These are phyloP conservation scores for Neoscytalidium dimidiatum DNA, from an alignment of 2,329 filamentous ascomycete species.

Conservation along the genomic window DNA sequence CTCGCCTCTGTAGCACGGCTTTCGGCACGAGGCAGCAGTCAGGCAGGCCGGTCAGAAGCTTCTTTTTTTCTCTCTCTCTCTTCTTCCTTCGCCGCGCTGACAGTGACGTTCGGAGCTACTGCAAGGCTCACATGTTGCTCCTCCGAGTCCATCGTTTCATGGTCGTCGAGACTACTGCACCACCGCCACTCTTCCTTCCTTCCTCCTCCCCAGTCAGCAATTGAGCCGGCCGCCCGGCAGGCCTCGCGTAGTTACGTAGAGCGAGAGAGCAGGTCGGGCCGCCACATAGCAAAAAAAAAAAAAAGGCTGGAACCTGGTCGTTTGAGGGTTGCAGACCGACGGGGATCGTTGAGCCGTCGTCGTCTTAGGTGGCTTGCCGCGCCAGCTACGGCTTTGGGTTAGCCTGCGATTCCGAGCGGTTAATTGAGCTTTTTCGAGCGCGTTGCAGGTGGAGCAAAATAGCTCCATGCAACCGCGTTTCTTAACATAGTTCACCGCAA, in stretches of 20 bases:
- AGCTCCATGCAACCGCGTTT: not conserved
- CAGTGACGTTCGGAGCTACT: not conserved
- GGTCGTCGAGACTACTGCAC: not conserved
- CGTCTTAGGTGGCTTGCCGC: conserved; percentile 9
- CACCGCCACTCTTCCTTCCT: not conserved
- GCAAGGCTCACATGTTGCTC: not conserved
- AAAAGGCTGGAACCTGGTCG: not conserved
- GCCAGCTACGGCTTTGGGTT: not conserved
- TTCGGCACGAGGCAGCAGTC: conserved; percentile 7
- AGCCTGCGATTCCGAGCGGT: not conserved
- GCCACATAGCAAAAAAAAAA: not conserved
- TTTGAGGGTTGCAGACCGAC: not conserved
- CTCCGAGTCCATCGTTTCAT: not conserved
- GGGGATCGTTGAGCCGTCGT: not conserved
- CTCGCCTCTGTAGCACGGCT: not conserved
- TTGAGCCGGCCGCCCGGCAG: not conserved
- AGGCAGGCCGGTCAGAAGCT: not conserved
- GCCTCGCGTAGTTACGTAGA: not conserved
- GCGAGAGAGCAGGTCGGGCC: not conserved
- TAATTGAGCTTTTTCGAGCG: not conserved
- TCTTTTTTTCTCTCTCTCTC: not conserved
- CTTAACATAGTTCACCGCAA: conserved; percentile 8
- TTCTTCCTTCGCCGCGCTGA: not conserved
- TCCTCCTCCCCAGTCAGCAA: not conserved
- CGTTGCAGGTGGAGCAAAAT: not conserved